Percentiles rank a stretch among this genome's conserved stretches.
Evolutionary conservation across 768 basidiomycete genomes (phyloP).

Genomic region (Mycena olivaceomarginata): DNA sequence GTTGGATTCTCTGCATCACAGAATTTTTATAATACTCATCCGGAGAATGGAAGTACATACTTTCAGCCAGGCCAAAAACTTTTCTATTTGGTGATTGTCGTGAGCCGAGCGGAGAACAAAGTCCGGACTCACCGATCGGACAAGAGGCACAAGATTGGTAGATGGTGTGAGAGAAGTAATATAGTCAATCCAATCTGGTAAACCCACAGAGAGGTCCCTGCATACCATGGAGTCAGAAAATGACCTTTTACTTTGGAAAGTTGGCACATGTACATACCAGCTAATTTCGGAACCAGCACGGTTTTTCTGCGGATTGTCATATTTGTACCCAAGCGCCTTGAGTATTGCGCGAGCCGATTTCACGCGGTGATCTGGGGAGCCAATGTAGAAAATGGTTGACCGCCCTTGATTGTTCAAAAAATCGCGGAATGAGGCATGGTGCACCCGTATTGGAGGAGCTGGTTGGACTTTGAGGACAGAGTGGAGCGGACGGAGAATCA

Average conservation of each 20-base stretch:
- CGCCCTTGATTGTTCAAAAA: neutral
- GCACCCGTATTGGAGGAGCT: neutral
- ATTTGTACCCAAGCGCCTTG: too few relatives aligned
- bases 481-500: neutral
- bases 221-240: neutral
- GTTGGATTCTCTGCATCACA: neutral
- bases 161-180: neutral
- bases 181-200: neutral
- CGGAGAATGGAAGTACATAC: neutral
- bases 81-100: neutral
- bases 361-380: too few relatives aligned
- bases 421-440: neutral
- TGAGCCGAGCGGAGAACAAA: neutral
- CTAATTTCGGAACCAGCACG: too few relatives aligned
- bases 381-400: neutral
- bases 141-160: neutral
- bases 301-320: too few relatives aligned
- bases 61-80: neutral
- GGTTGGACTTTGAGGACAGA: neutral
- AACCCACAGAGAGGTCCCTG: neutral
- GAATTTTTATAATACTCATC: neutral
- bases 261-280: neutral
- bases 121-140: neutral
- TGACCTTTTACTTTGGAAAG: neutral
- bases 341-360: too few relatives aligned